These are phyloP conservation scores for Cenchrus americanus DNA, from an alignment of 176 grass and related monocot genomes.

Conservation along the genomic window DNA sequence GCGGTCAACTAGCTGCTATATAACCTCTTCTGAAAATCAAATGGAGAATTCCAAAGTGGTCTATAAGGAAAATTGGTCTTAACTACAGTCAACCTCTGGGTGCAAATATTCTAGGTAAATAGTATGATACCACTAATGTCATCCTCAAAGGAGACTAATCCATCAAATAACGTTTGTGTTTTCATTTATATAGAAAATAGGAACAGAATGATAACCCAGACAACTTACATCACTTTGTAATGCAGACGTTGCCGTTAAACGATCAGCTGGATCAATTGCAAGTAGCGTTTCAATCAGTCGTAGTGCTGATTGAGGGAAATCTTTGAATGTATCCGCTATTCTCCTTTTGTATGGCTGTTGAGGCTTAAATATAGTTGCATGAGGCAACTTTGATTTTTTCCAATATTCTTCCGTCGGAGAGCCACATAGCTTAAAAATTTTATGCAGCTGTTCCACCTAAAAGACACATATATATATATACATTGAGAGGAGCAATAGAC, in stretches of 20 bases:
- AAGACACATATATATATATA: background rate
- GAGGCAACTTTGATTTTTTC: slow-evolving; percentile 90
- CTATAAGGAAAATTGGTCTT: background rate
- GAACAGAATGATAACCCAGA: slow-evolving; percentile 15
- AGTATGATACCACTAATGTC: slow-evolving; percentile 5
- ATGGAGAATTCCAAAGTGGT: background rate
- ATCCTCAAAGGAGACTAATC: slow-evolving; percentile 8
- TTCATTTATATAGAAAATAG: slow-evolving; percentile 31
- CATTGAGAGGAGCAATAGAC: background rate
- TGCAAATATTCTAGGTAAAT: slow-evolving; percentile 9
- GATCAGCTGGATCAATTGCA: slow-evolving; percentile 80
- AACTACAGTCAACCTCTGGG: slow-evolving; percentile 4
- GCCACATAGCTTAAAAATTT: slow-evolving; percentile 92
- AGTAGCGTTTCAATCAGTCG: slow-evolving; percentile 79
- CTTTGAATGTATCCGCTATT: slow-evolving; percentile 84
- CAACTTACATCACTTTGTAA: slow-evolving; percentile 82
- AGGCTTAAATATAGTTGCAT: slow-evolving; percentile 93
- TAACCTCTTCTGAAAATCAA: slow-evolving; percentile 2
- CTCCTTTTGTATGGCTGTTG: slow-evolving; percentile 77
- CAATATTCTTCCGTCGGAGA: slow-evolving; percentile 88
- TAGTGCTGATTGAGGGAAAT: slow-evolving; percentile 80
- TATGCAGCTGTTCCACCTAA: slow-evolving; percentile 92
- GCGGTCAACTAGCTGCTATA: background rate
- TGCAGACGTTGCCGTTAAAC: slow-evolving; percentile 70
- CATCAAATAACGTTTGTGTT: background rate